phyloP scores from a whole-genome alignment of 805 yeast genomes.

The Brettanomyces sp. region DNA sequence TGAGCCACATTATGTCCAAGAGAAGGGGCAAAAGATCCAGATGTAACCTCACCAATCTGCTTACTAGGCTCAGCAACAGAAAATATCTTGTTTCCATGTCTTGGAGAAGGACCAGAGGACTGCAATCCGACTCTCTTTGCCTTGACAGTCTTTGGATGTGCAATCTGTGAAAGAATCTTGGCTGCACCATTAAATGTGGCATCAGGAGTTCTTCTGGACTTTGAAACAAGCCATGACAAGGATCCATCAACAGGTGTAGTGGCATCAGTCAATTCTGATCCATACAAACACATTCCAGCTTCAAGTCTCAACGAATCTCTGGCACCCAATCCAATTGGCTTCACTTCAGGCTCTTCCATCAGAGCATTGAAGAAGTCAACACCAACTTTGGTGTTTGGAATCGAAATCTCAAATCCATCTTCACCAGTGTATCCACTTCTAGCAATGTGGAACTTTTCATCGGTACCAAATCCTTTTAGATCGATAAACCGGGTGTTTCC shows the following conservation, averaged over 20 bases:
- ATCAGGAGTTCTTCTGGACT: slow-evolving; percentile 52
- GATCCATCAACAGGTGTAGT: slow-evolving; percentile 86
- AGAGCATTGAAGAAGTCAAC: slow-evolving; percentile 52
- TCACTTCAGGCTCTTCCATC: slow-evolving; percentile 45
- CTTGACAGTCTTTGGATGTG: slow-evolving; percentile 46
- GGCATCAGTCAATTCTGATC: slow-evolving; percentile 75
- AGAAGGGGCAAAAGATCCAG: slow-evolving; percentile 57
- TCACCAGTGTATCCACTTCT: slow-evolving; percentile 98
- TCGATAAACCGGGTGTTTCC: slow-evolving; percentile 54
- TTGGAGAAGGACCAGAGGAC: slow-evolving; percentile 85
- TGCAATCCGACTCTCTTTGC: slow-evolving; percentile 67
- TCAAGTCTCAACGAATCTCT: slow-evolving; percentile 91
- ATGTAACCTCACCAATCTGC: slow-evolving; percentile 42
- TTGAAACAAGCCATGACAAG: slow-evolving; percentile 83
- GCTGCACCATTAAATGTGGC: slow-evolving; percentile 68
- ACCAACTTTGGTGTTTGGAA: slow-evolving; percentile 49
- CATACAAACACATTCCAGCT: slow-evolving; percentile 98
- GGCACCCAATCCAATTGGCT: slow-evolving; percentile 95
- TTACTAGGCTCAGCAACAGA: slow-evolving; percentile 39
- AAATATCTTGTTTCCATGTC: slow-evolving; percentile 65
- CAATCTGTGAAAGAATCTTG: slow-evolving; percentile 59
- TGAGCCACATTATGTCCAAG: slow-evolving; percentile 80
- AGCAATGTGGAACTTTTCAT: slow-evolving; percentile 58
- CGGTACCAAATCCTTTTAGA: slow-evolving; percentile 31
- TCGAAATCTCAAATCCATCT: slow-evolving; percentile 91